These are phyloP conservation scores for Pelagophyceae sp. DNA, from an alignment of 352 stramenopile species.

Conservation along the genomic window DNA sequence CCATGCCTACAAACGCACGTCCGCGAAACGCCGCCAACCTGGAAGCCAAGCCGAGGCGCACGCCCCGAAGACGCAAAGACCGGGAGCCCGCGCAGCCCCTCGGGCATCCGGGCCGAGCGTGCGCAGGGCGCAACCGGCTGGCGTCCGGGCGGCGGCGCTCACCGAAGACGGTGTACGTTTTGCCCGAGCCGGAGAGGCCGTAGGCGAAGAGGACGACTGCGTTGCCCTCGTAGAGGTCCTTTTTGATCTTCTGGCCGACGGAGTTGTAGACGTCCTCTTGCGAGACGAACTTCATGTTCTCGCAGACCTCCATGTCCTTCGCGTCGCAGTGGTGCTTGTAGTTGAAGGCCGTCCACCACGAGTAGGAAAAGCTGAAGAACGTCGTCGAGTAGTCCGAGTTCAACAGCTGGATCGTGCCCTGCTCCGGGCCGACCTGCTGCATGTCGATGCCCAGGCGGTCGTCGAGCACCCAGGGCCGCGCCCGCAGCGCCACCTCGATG, in stretches of 20 bases:
- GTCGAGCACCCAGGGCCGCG: conserved; percentile 29
- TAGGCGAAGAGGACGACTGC: conserved; percentile 86
- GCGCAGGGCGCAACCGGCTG: no score
- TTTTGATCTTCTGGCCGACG: conserved; percentile 78
- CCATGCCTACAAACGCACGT: no score
- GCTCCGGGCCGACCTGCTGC: conserved; percentile 41
- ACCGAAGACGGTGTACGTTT: conserved; percentile 87
- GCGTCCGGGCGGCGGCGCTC: no score
- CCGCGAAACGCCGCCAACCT: no score
- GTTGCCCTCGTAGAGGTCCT: conserved; percentile 73
- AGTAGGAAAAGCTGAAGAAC: conserved; percentile 78
- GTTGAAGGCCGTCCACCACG: conserved; percentile 84
- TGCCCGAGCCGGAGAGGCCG: conserved; percentile 75
- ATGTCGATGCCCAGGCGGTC: conserved; percentile 16
- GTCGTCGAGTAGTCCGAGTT: conserved; percentile 83
- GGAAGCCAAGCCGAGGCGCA: no score
- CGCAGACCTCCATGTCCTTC: conserved; percentile 36
- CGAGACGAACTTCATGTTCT: conserved; percentile 69
- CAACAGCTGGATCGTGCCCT: conserved; percentile 63
- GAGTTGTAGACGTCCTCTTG: conserved; percentile 76
- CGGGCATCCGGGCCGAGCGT: no score
- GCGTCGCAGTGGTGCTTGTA: conserved; percentile 53
- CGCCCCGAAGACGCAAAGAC: no score
- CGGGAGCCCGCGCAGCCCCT: no score
- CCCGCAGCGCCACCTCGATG: conserved; percentile 41